Percentiles rank a stretch among this genome's conserved stretches.
Conservation (phyloP, 495 filamentous ascomycete genomes). For the Aspergillus sclerotioniger region DNA sequence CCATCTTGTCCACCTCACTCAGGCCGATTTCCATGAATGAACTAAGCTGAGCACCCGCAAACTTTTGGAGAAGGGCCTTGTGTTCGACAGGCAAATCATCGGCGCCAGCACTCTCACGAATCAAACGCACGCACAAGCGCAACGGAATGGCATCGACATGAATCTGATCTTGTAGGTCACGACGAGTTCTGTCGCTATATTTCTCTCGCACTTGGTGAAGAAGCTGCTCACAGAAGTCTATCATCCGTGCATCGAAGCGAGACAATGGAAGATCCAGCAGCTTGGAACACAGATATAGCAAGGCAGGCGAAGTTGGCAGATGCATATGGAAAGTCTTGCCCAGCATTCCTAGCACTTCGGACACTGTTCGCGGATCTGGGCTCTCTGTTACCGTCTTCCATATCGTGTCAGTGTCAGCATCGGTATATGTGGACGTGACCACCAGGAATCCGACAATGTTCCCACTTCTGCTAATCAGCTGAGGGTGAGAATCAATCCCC, state of each 20-base stretch:
- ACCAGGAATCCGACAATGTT: conserved; percentile 88
- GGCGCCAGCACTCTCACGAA: conserved; percentile 58
- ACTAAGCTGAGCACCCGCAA: conserved; percentile 55
- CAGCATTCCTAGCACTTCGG: conserved; percentile 78
- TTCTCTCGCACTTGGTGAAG: conserved; percentile 38
- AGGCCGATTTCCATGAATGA: conserved; percentile 53
- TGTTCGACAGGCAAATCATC: conserved; percentile 39
- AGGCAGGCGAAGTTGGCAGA: conserved; percentile 35
- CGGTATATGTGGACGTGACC: conserved; percentile 72
- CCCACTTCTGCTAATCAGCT: conserved; percentile 74
- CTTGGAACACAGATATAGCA: conserved; percentile 75
- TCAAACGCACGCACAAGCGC: conserved; percentile 62
- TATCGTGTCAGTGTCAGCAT: conserved; percentile 71
- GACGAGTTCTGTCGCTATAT: conserved; percentile 19
- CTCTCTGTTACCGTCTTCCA: conserved; percentile 84
- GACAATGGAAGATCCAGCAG: conserved; percentile 65
- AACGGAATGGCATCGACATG: conserved; percentile 39
- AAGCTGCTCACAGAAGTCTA: conserved; percentile 43
- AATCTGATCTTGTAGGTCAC: conserved; percentile 17
- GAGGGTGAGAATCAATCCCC: conserved; percentile 86
- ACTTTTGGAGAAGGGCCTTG: conserved; percentile 49
- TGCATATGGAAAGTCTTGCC: conserved; percentile 61
- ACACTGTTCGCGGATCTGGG: conserved; percentile 79
- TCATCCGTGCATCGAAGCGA: conserved; percentile 54
- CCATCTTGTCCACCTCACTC: conserved; percentile 44